A percentile compares a stretch with the other conserved stretches of the same genome.
phyloP scores from a whole-genome alignment of 441 rosid species.

The Populus hybrid region DNA sequence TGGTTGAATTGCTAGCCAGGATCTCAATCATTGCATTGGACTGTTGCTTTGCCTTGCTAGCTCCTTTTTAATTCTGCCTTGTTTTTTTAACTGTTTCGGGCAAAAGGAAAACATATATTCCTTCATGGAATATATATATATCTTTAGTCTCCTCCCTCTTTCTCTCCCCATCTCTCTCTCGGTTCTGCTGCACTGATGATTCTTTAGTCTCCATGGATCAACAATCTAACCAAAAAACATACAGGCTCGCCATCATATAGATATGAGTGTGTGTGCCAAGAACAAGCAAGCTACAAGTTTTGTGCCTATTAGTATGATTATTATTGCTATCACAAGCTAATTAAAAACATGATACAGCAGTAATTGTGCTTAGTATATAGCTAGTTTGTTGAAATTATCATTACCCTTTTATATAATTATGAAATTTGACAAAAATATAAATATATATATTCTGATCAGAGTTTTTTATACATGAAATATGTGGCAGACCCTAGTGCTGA shows the following conservation, averaged over 20 bases:
- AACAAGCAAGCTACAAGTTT: neutral
- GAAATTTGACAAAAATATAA: too few species aligned
- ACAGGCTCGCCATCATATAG: neutral
- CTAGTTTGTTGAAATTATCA: neutral
- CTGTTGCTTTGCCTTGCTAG: constrained; percentile 19
- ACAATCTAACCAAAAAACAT: neutral
- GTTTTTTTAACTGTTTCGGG: constrained; percentile 26
- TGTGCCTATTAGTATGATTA: neutral
- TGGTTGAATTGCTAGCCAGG: constrained; percentile 39
- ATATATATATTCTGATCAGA: too few species aligned
- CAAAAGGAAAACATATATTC: constrained; percentile 10
- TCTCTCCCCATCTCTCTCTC: neutral
- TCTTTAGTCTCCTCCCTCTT: neutral
- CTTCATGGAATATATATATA: constrained; percentile 3
- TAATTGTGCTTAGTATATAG: neutral
- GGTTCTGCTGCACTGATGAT: neutral
- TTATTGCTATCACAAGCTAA: neutral
- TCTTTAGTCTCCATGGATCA: neutral
- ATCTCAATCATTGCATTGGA: constrained; percentile 49
- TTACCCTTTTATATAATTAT: too few species aligned
- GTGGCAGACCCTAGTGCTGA: constrained; percentile 47
- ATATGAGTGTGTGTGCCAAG: neutral
- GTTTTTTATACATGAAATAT: neutral
- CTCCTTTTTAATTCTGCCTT: neutral
- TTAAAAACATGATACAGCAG: neutral